A percentile compares a stretch with the other conserved stretches of the same genome.
Conservation (phyloP, 106 monocot genomes). For the Dioscorea dumetorum region DNA sequence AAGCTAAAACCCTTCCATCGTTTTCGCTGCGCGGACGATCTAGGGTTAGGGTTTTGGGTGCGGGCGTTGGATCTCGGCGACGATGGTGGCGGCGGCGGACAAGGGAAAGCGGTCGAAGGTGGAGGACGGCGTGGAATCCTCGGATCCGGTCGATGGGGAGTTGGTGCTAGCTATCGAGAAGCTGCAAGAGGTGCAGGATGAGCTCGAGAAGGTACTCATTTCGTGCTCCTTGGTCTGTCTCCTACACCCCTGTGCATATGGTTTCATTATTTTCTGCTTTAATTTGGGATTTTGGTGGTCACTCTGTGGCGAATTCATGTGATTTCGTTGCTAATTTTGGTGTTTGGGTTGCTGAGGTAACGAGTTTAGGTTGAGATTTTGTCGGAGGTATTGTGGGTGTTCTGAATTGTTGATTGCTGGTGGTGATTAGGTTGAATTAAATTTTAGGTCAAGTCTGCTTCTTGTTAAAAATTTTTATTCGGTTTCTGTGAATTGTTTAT, state of each 20-base stretch:
- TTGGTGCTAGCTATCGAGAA: conserved; percentile 59
- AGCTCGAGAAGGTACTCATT: conserved; percentile 45
- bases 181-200: conserved; percentile 61
- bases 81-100: conserved; percentile 25
- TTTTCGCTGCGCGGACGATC: not conserved
- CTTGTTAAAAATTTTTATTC: too few species aligned
- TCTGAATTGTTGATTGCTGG: not conserved
- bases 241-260: not conserved
- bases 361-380: not conserved
- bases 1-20: not conserved
- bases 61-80: conserved; percentile 7
- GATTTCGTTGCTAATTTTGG: not conserved
- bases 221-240: not conserved
- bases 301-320: not conserved
- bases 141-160: conserved; percentile 39
- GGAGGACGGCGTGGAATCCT: conserved; percentile 13
- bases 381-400: not conserved
- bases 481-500: too few species aligned
- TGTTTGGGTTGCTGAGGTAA: too few species aligned
- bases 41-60: conserved; percentile 4
- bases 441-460: too few species aligned
- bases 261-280: not conserved
- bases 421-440: too few species aligned
- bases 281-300: not conserved
- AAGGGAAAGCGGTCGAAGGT: conserved; percentile 47